These are phyloP conservation scores for Comarum palustre DNA, from an alignment of 306 rosid genomes.

Conservation along the genomic window DNA sequence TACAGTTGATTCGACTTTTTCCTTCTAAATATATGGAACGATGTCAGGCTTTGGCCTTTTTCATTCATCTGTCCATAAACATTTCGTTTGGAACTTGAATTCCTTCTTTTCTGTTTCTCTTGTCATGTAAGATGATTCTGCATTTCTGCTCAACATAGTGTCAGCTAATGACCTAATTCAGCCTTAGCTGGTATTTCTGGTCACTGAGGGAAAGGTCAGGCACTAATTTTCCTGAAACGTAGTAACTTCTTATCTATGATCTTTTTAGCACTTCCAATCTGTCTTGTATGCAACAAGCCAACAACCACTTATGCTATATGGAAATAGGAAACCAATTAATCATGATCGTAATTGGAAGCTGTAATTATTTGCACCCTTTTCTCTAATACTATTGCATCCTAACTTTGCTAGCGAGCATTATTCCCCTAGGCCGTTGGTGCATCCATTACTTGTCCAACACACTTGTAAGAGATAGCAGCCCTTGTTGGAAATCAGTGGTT, in stretches of 20 bases:
- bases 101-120: not conserved
- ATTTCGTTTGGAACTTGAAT: constrained; percentile 11
- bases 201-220: not conserved
- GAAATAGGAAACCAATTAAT: not conserved
- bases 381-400: not conserved
- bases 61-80: not conserved
- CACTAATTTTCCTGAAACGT: not conserved
- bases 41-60: constrained; percentile 2
- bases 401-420: not conserved
- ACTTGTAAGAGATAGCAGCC: not conserved
- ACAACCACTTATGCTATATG: not conserved
- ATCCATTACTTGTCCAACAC: not conserved
- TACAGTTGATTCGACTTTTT: not conserved
- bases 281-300: not conserved
- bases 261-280: not conserved
- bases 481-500: not conserved
- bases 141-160: not conserved
- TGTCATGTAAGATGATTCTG: not conserved
- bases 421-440: not conserved
- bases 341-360: not conserved
- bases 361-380: not conserved
- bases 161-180: constrained; percentile 17
- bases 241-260: not conserved
- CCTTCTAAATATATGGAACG: not conserved
- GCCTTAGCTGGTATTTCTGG: not conserved